phyloP scores from a whole-genome alignment of 1,284 basidiomycete species.

The Limonomyces culmigenus region DNA sequence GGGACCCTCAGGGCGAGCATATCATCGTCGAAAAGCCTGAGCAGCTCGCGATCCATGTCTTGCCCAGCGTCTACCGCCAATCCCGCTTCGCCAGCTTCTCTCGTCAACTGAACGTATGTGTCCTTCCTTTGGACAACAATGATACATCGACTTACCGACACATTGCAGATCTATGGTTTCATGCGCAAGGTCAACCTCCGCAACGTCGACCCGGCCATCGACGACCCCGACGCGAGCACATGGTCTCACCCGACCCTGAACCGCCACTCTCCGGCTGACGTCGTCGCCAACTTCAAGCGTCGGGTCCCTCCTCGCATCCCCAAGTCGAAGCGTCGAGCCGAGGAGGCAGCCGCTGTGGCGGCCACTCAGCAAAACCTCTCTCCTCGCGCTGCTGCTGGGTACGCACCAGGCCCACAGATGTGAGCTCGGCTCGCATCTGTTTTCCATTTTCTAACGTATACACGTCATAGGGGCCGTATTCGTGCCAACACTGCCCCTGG shows the following conservation, averaged over 20 bases:
- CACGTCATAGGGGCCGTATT: conserved; percentile 34
- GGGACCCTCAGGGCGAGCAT: conserved; percentile 78
- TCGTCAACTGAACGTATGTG: conserved; percentile 77
- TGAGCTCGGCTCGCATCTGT: too few species aligned
- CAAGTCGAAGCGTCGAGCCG: conserved; percentile 63
- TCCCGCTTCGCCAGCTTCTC: conserved; percentile 89
- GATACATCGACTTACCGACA: neutral
- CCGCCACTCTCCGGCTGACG: conserved; percentile 70
- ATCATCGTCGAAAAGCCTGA: conserved; percentile 86
- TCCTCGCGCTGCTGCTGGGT: conserved; percentile 52
- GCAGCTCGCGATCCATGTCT: conserved; percentile 76
- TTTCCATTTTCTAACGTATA: too few species aligned
- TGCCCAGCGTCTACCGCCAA: conserved; percentile 81
- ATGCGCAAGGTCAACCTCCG: conserved; percentile 88
- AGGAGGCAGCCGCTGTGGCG: conserved; percentile 31
- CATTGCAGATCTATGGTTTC: conserved; percentile 75
- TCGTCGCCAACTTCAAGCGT: conserved; percentile 82
- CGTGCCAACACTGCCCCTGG: conserved; percentile 71
- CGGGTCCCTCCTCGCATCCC: conserved; percentile 81
- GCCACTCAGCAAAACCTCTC: conserved; percentile 27
- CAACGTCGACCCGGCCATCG: conserved; percentile 81
- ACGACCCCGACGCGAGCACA: conserved; percentile 84
- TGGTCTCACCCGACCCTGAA: conserved; percentile 86
- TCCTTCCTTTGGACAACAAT: too few species aligned
- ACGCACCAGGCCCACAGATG: conserved; percentile 24